Evolutionary conservation across 2,329 filamentous ascomycete genomes (phyloP), one percentile per base, ranked within the genome.

Genomic region (Diaporthe sp.): DNA sequence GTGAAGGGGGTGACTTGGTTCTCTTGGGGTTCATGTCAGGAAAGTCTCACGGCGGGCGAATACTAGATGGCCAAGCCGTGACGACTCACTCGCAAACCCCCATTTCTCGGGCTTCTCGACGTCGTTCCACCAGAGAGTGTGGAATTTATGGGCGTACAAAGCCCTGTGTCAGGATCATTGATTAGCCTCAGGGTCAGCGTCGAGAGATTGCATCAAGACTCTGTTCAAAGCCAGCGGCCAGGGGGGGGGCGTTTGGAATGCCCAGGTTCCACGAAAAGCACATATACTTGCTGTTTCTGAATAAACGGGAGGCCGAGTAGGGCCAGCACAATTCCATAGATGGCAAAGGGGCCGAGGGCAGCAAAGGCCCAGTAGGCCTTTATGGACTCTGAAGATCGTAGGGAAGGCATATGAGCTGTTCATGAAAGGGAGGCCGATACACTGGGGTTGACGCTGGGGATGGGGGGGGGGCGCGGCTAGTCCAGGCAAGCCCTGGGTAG

Each of bases 1-100:
- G 90, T 91, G 82, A 98, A 98, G 0, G 96, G 94, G 8, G 94
- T 95, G 3, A 97, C 93, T 84, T 98, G 96, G 78, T 95, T 95
- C 80, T 91, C 94, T 96, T 78, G 2, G 1, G 19, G 12, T 25
- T 3, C 13, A 51, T 35, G 63, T 66, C 44, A 66, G 63, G 44
- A 25, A 32, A 27, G 42, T 25, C 22, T 51, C 30, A 10, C n/a
- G 30, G 44, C 44, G 32, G 44, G 63, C 30, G 39, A 30, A 27
- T 10, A 10, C 15, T 4, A 44, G 30, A 47, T n/a, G 6, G 12
- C 13, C 15, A 10, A 35, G 25, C 8, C 30, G 22, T 8, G 27
- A 12, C 63, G 47, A 83, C 88, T 80, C 83, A 96, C 94, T 94
- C 71, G 94, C 91, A 82, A 98, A 98, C 0, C 96, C 96, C 88